These are phyloP conservation scores for Alternaria novae-zelandiae DNA, from an alignment of 2,329 filamentous ascomycete species.

Conservation along the genomic window DNA sequence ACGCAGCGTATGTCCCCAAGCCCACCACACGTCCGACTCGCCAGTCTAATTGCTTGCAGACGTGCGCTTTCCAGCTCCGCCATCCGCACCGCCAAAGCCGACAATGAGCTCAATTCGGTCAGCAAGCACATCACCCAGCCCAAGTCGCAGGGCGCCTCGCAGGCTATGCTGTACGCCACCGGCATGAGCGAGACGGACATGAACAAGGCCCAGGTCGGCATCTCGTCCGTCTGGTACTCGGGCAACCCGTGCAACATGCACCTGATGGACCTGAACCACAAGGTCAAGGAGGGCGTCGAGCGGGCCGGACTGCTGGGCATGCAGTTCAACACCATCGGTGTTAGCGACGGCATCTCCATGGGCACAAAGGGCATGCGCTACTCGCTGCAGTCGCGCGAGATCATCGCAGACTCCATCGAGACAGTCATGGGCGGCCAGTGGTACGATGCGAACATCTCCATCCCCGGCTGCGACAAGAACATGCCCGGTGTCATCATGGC, in stretches of 20 bases:
- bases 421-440: slow-evolving; percentile 99
- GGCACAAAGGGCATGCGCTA: slow-evolving; percentile 97
- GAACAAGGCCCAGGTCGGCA: slow-evolving; percentile 96
- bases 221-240: slow-evolving; percentile 97
- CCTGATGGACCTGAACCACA: slow-evolving; percentile 83
- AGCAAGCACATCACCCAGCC: slow-evolving; percentile 90
- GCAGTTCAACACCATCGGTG: slow-evolving; percentile 99
- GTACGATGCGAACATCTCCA: slow-evolving; percentile 97
- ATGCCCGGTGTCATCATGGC: slow-evolving; percentile 76
- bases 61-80: slow-evolving; percentile 45
- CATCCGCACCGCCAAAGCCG: slow-evolving; percentile 37
- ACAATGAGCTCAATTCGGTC: slow-evolving; percentile 70
- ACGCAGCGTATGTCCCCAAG: slow-evolving; percentile 35
- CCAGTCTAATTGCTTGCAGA: slow-evolving; percentile 31
- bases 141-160: slow-evolving; percentile 96
- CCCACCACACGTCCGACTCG: neutral
- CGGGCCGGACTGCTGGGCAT: slow-evolving; percentile 85
- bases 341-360: slow-evolving; percentile 98
- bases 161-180: slow-evolving; percentile 98
- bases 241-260: slow-evolving; percentile 99
- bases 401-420: slow-evolving; percentile 98
- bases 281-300: slow-evolving; percentile 74
- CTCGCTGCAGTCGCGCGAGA: slow-evolving; percentile 89
- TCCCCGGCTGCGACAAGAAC: slow-evolving; percentile 99
- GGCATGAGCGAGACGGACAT: slow-evolving; percentile 86